Evolutionary conservation across 2,329 filamentous ascomycete species (phyloP), one percentile per base, ranked within the genome.

Genomic region (Annulohypoxylon truncatum): DNA sequence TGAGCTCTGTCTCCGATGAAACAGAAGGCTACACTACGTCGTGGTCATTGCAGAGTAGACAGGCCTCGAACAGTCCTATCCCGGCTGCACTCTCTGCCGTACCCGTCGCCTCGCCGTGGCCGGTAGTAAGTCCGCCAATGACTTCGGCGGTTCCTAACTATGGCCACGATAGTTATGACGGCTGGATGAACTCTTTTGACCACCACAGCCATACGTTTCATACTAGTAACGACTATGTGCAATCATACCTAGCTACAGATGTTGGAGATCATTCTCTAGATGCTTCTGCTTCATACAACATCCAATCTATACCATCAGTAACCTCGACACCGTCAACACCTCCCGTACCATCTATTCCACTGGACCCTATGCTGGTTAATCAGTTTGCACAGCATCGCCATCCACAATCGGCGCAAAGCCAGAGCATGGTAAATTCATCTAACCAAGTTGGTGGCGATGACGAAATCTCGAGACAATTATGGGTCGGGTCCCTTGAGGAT

Each of bases 1-100:
- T 72, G 68, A 76, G 75, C 54, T 75, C 74, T 2, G 69, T 74
- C 29, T 76, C 74, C 10, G 73, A 76, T 50, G 74, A 76, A 52
- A 71, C 71, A 15, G 73, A 75, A 12, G 73, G 65, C 13, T 64
- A 69, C 44, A 53, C 66, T 20, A 70, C 61, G 5, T 57, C 70
- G 26, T 61, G 64, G 61, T 50, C 64, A 38, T 58, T 67, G 29
- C 68, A 56, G 42, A 67, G 61, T 57, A 70, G 72, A 46, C 69
- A 72, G 31, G 64, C 69, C 9, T 73, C 74, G 4, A 68, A 67
- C 5, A 76, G 73, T 51, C 73, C 74, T 29, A 56, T 63, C n/a
- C 69, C 73, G 4, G 64, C 60, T 3, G 65, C 65, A 35, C 46
- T 72, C 13, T 40, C 68, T 24, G 31, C 64, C 3, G 40, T 61